Evolutionary conservation across 1,284 basidiomycete species (phyloP), one percentile per base, ranked within the genome.

Genomic region (Ustilago crameri): DNA sequence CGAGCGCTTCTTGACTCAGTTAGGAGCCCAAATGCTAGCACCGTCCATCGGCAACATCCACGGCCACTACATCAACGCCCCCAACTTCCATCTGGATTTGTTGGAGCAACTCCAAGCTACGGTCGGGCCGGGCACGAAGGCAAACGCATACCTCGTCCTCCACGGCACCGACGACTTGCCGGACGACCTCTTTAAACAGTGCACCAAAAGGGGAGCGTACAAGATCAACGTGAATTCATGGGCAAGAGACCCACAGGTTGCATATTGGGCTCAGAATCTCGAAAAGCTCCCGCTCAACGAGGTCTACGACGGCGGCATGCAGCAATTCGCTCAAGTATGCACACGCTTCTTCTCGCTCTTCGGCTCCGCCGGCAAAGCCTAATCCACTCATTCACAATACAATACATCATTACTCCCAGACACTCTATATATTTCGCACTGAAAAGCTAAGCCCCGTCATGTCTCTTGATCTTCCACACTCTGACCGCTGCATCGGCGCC

Each of bases 401-500:
- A n/a, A n/a, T n/a, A n/a, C n/a, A n/a, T n/a, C n/a, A n/a, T n/a
- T n/a, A n/a, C n/a, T n/a, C n/a, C n/a, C 30, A 7, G 12, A 30
- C 30, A 30, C 5, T 30, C 30, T 30, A 30, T 12, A 30, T 30
- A 12, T 7, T 30, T 30, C 7, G 30, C 30, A 30, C 30, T 12
- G 12, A 5, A 5, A 5, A 7, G 7, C 40, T 54, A 70, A 1
- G 68, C 68, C 1, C 54, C 68, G 3, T 72, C 55, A 38, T 72
- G 59, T 0, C 55, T 45, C 24, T 55, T 55, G 4, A 72, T 18
- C 43, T 24, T 52, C 58, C 58, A 72, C 48, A 51, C 63, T 0
- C 67, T 46, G 5, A 78, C 56, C 26, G 48, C 57, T 5, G 87
- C 92, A 85, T 98, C 95, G 20, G 91, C 91, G 20, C 95, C 95